Percentiles rank a stretch among this genome's conserved stretches.
Evolutionary conservation across 2,329 filamentous ascomycete species (phyloP).

Genomic region (Alternaria angustiovoidea): DNA sequence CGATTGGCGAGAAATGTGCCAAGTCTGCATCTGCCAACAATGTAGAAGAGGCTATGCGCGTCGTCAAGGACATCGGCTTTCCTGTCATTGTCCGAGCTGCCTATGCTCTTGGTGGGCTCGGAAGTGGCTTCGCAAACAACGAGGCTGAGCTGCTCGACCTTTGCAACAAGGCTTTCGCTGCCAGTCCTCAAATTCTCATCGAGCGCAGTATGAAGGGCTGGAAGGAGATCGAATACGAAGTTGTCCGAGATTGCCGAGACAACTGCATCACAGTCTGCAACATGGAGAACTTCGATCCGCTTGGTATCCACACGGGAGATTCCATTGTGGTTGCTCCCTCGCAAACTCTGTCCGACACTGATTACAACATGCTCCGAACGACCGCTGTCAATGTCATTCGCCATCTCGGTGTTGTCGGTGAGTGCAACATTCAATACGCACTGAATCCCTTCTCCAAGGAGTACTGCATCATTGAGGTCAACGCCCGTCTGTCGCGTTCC

Average conservation of each 20-base stretch:
- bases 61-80: slow-evolving; percentile 90
- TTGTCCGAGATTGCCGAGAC: slow-evolving; percentile 92
- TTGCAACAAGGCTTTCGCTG: slow-evolving; percentile 93
- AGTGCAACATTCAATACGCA: slow-evolving; percentile 99
- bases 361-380: slow-evolving; percentile 98
- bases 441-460: slow-evolving; percentile 94
- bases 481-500: slow-evolving; percentile 92
- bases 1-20: slow-evolving; percentile 96
- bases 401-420: slow-evolving; percentile 94
- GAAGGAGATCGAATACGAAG: slow-evolving; percentile 99
- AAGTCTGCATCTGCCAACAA: slow-evolving; percentile 94
- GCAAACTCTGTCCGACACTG: slow-evolving; percentile 94
- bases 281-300: slow-evolving; percentile 99
- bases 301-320: slow-evolving; percentile 97
- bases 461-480: slow-evolving; percentile 99
- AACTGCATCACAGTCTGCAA: slow-evolving; percentile 99
- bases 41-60: slow-evolving; percentile 86
- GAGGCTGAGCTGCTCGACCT: slow-evolving; percentile 82
- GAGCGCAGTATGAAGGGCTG: slow-evolving; percentile 99
- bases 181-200: slow-evolving; percentile 93
- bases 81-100: slow-evolving; percentile 97
- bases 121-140: slow-evolving; percentile 94
- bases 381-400: slow-evolving; percentile 97
- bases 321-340: slow-evolving; percentile 98
- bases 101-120: slow-evolving; percentile 92